Evolutionary conservation across 2,329 filamentous ascomycete genomes (phyloP).

Genomic region (Triangularia verruculosa): DNA sequence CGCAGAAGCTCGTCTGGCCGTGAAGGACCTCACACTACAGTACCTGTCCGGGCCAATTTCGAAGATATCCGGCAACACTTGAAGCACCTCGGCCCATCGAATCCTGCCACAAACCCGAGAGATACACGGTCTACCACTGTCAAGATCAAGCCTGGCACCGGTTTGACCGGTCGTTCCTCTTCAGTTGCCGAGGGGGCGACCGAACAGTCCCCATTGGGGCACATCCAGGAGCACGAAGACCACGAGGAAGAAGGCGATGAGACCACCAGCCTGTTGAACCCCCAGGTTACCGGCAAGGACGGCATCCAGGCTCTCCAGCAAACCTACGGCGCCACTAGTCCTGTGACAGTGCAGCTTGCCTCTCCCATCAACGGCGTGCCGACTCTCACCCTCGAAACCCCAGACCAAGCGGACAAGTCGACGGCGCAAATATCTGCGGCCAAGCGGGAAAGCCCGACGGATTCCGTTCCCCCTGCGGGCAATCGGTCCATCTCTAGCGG

Average conservation of each 20-base stretch:
- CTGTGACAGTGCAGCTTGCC: constrained; percentile 24
- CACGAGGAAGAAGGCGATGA: constrained; percentile 37
- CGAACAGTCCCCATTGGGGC: constrained; percentile 1
- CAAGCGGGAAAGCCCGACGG: constrained; percentile 4
- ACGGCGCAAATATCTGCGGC: constrained; percentile 28
- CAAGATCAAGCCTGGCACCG: constrained; percentile 58
- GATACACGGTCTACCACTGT: constrained; percentile 60
- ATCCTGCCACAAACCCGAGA: constrained; percentile 62
- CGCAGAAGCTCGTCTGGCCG: constrained; percentile 54
- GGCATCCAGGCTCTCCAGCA: constrained; percentile 60
- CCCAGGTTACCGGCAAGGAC: constrained; percentile 59
- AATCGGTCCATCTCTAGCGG: constrained; percentile 21
- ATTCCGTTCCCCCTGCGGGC: background rate
- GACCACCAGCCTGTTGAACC: constrained; percentile 43
- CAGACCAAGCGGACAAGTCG: constrained; percentile 27
- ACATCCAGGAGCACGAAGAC: constrained; percentile 3
- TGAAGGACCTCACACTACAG: constrained; percentile 50
- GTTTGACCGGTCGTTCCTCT: constrained; percentile 21
- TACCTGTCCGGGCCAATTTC: constrained; percentile 58
- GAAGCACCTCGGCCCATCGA: constrained; percentile 64
- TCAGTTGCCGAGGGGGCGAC: constrained; percentile 22
- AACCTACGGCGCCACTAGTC: constrained; percentile 49
- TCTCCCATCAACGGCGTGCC: constrained; percentile 27
- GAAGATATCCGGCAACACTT: constrained; percentile 63
- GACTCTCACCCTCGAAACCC: constrained; percentile 16